Evolutionary conservation across 2,329 filamentous ascomycete species (phyloP).

Genomic region (Cryphonectria japonica): DNA sequence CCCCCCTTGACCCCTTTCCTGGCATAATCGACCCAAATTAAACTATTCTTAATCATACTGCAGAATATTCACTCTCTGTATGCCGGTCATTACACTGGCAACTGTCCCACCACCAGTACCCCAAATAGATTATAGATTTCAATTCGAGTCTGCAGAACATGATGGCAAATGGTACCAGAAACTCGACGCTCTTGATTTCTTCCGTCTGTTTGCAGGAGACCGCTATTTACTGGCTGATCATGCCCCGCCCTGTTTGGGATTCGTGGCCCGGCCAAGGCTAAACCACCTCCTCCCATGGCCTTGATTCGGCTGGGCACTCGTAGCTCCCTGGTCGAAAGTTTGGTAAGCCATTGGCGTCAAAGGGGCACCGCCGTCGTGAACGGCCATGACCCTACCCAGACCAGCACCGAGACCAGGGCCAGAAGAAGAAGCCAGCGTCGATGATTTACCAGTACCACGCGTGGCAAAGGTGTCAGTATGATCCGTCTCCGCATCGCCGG

Average conservation of each 20-base stretch:
- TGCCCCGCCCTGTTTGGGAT: conserved; percentile 17
- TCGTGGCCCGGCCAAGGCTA: conserved; percentile 18
- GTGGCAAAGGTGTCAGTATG: not conserved
- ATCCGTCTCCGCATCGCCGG: not conserved
- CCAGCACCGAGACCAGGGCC: conserved; percentile 25
- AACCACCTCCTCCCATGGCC: conserved; percentile 27
- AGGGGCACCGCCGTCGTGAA: conserved; percentile 21
- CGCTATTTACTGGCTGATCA: not conserved
- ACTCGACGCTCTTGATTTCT: not conserved
- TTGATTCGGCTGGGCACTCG: conserved; percentile 8
- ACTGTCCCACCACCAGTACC: not conserved
- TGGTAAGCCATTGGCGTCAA: not conserved
- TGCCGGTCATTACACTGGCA: no score
- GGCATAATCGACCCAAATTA: not conserved
- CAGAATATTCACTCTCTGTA: no score
- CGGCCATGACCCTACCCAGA: conserved; percentile 17
- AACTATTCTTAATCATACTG: no score
- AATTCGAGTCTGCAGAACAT: not conserved
- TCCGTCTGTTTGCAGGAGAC: not conserved
- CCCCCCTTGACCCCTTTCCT: no score
- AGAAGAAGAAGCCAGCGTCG: conserved; percentile 2
- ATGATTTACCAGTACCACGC: not conserved
- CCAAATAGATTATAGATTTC: not conserved
- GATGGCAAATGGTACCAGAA: not conserved
- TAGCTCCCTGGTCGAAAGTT: conserved; percentile 1